phyloP scores from a whole-genome alignment of 495 filamentous ascomycete species.

The Aspergillus sclerotiicarbonarius region DNA sequence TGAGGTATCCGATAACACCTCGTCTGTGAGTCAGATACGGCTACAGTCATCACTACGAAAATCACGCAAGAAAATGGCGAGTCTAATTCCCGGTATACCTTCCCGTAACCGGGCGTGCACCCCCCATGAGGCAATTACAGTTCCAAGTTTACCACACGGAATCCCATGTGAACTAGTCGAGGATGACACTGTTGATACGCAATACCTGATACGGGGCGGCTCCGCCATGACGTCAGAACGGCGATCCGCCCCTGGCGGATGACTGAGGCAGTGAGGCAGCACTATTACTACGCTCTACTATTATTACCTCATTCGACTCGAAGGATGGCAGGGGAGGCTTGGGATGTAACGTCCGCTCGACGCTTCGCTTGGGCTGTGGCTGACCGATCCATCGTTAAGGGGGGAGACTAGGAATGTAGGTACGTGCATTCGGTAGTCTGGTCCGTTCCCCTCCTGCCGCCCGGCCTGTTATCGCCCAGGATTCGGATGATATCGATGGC shows the following conservation, averaged over 20 bases:
- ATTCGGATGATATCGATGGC: background rate
- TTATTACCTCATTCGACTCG: background rate
- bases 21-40: background rate
- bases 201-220: background rate
- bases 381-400: background rate
- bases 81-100: background rate
- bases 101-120: background rate
- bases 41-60: background rate
- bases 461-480: background rate
- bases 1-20: background rate
- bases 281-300: background rate
- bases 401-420: background rate
- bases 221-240: constrained; percentile 12
- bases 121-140: background rate
- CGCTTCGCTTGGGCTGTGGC: background rate
- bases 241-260: constrained; percentile 6
- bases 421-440: background rate
- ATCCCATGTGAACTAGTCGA: background rate
- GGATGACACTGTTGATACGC: too few relatives aligned
- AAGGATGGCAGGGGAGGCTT: background rate
- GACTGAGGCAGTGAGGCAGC: constrained; percentile 10
- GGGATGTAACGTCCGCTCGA: background rate
- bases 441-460: background rate
- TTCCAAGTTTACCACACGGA: background rate
- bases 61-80: background rate